Conservation (phyloP, 768 basidiomycete species). For the Boletus rubropictus region DNA sequence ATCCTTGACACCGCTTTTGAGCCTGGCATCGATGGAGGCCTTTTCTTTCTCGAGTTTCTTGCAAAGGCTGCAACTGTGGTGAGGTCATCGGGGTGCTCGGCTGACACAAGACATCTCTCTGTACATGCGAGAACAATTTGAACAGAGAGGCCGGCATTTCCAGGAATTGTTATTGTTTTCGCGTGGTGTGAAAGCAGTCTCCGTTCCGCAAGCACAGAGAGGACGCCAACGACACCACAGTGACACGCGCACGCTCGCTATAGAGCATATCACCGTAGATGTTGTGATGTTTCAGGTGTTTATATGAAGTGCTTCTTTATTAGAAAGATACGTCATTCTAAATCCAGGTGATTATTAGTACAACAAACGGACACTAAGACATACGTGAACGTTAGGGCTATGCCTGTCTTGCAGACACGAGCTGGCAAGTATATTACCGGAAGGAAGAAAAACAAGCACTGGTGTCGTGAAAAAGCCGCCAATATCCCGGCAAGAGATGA, state of each 20-base stretch:
- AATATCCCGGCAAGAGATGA: conserved; percentile 29
- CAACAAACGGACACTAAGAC: conserved; percentile 1
- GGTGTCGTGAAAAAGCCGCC: conserved; percentile 22
- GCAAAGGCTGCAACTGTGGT: conserved; percentile 81
- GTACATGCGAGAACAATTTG: too few species aligned
- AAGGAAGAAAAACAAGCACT: conserved; percentile 7
- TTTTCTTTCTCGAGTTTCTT: conserved; percentile 98
- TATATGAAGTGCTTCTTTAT: not conserved
- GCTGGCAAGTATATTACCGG: conserved; percentile 10
- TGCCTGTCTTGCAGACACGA: conserved; percentile 4
- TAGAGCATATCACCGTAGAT: not conserved
- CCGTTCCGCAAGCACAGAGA: too few species aligned
- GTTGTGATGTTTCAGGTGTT: not conserved
- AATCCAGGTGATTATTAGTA: conserved; percentile 1
- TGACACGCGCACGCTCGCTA: too few species aligned
- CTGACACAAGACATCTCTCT: too few species aligned
- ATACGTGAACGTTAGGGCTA: not conserved
- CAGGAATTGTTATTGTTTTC: too few species aligned
- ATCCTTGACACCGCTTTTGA: conserved; percentile 87
- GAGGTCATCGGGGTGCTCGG: conserved; percentile 94
- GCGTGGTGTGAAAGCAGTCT: too few species aligned
- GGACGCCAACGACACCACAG: too few species aligned
- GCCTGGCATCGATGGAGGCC: conserved; percentile 83
- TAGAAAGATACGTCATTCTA: not conserved
- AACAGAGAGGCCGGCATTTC: too few species aligned